A percentile compares a stretch with the other conserved stretches of the same genome.
Evolutionary conservation across 495 filamentous ascomycete genomes (phyloP).

Genomic region (Pseudevernia furfuracea): DNA sequence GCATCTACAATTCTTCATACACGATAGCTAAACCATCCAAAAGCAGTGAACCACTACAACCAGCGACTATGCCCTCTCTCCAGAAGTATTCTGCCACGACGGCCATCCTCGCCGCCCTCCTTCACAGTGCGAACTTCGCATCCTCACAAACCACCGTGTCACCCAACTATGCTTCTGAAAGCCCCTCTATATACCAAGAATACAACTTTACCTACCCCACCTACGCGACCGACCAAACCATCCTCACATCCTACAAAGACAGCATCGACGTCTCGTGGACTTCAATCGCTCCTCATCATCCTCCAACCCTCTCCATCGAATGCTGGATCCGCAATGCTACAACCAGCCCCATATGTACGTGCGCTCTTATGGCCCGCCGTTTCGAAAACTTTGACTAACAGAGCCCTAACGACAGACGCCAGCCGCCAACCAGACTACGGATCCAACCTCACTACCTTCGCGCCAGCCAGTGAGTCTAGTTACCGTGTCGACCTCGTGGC

Average conservation of each 20-base stretch:
- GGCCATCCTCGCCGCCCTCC: background rate
- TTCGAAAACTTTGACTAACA: background rate
- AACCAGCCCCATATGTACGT: slow-evolving; percentile 4
- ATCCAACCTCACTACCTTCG: background rate
- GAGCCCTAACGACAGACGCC: background rate
- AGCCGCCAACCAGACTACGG: background rate
- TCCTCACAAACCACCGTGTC: background rate
- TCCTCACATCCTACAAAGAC: slow-evolving; percentile 9
- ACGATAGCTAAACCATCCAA: background rate
- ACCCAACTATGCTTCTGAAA: background rate
- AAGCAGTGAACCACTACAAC: background rate
- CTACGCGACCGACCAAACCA: background rate
- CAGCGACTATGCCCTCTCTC: background rate
- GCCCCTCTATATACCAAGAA: background rate
- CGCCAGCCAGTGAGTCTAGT: background rate
- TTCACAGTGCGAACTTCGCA: background rate
- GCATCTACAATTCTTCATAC: background rate
- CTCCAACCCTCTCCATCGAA: background rate
- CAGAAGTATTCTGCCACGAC: background rate
- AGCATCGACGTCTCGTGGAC: slow-evolving; percentile 9
- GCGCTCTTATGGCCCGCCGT: background rate
- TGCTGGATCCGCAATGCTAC: slow-evolving; percentile 8
- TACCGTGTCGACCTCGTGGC: background rate
- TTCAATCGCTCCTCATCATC: background rate
- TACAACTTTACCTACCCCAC: background rate